These are phyloP conservation scores for Henckelia pumila DNA, from an alignment of 257 asterid species.

Conservation along the genomic window DNA sequence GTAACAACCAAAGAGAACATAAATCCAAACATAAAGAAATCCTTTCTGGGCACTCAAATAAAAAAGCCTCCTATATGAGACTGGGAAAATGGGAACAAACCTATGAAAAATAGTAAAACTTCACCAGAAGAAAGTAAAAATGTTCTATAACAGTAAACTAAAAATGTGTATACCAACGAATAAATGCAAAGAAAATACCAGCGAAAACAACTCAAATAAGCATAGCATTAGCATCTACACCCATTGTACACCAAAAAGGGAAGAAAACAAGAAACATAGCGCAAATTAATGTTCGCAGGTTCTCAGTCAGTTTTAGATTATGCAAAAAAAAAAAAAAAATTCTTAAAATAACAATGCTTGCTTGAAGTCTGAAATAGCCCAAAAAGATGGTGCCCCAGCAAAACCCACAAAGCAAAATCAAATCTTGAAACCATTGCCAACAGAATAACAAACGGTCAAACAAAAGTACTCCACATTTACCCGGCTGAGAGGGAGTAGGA, in stretches of 20 bases:
- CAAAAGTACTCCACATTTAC: constrained; percentile 27
- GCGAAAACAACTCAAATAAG: background rate
- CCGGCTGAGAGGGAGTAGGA: constrained; percentile 43
- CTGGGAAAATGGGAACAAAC: background rate
- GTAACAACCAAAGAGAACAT: background rate
- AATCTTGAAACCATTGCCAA: background rate
- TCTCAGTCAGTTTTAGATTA: background rate
- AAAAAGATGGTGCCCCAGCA: background rate
- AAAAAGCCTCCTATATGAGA: background rate
- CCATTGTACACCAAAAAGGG: background rate
- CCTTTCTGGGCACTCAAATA: background rate
- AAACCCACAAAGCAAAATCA: constrained; percentile 16
- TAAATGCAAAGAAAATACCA: background rate
- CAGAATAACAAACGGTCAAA: background rate
- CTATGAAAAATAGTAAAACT: background rate
- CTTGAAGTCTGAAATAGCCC: background rate
- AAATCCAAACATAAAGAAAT: background rate
- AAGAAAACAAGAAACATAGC: background rate
- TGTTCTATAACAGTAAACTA: background rate
- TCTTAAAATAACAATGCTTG: background rate
- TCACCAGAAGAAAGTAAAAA: background rate
- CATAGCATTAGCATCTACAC: constrained; percentile 4
- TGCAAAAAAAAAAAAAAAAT: no score
- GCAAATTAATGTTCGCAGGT: background rate
- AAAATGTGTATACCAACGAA: background rate